These are phyloP conservation scores for Aspergillus quadrilineatus DNA, from an alignment of 2,329 filamentous ascomycete genomes.

Conservation along the genomic window DNA sequence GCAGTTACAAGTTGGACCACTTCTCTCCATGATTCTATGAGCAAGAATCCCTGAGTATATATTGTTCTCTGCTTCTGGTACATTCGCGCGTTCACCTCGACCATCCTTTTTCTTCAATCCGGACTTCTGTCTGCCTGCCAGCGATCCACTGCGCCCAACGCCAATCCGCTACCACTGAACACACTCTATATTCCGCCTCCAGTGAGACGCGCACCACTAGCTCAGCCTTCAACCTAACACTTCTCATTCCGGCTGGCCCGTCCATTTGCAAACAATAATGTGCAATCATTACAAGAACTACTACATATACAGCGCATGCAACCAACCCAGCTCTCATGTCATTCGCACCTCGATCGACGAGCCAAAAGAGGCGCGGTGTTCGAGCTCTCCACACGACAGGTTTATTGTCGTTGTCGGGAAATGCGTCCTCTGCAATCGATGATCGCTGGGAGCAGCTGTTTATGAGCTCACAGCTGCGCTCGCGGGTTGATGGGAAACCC, in stretches of 20 bases:
- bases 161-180: not conserved
- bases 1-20: conserved; percentile 18
- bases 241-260: not conserved
- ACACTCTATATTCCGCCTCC: not conserved
- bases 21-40: conserved; percentile 20
- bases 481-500: not conserved
- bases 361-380: conserved; percentile 58
- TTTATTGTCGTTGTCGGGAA: conserved; percentile 69
- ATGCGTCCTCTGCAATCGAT: conserved; percentile 53
- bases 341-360: conserved; percentile 69
- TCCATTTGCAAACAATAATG: conserved; percentile 39
- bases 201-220: not conserved
- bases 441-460: conserved; percentile 18
- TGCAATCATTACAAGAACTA: conserved; percentile 71
- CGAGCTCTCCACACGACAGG: conserved; percentile 67
- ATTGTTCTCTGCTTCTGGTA: conserved; percentile 13
- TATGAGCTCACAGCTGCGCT: not conserved
- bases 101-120: not conserved
- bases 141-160: not conserved
- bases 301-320: conserved; percentile 71
- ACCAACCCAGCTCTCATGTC: conserved; percentile 69
- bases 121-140: not conserved
- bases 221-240: not conserved
- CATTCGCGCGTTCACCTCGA: not conserved
- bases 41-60: conserved; percentile 13